These are phyloP conservation scores for Periconia sp. DNA, from an alignment of 2,329 filamentous ascomycete species.

Conservation along the genomic window DNA sequence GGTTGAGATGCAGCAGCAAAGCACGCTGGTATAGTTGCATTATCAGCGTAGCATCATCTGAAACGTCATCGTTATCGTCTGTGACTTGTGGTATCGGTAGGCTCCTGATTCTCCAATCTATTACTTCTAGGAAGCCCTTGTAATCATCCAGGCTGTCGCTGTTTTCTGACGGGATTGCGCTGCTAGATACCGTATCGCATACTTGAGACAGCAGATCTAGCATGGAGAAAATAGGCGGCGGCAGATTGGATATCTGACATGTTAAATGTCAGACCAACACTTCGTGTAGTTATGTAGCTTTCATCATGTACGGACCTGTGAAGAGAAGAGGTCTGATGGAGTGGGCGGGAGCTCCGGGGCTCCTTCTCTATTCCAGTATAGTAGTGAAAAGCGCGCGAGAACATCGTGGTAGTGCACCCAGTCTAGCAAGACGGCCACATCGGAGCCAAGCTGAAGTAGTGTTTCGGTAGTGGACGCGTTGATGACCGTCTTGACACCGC, in stretches of 20 bases:
- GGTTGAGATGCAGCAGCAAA: slow-evolving; percentile 20
- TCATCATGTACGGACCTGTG: no score
- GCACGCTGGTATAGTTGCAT: slow-evolving; percentile 19
- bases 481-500: slow-evolving; percentile 15
- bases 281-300: no score
- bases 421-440: slow-evolving; percentile 14
- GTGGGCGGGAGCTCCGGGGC: slow-evolving; percentile 1
- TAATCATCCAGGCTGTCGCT: slow-evolving; percentile 11
- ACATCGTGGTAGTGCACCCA: slow-evolving; percentile 29
- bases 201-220: slow-evolving; percentile 15
- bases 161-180: slow-evolving; percentile 1
- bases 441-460: slow-evolving; percentile 3
- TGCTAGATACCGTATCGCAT: slow-evolving; percentile 12
- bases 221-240: slow-evolving; percentile 1
- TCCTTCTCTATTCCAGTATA: slow-evolving; percentile 14
- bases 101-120: slow-evolving; percentile 19
- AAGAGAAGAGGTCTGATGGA: slow-evolving; percentile 3
- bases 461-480: slow-evolving; percentile 2
- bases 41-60: not conserved
- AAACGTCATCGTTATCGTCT: not conserved
- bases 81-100: slow-evolving; percentile 6
- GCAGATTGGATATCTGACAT: no score
- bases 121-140: slow-evolving; percentile 9
- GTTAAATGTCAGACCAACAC: no score
- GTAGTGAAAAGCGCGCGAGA: slow-evolving; percentile 16